Percentiles rank a stretch among this genome's conserved stretches.
Conservation (phyloP, 352 stramenopile species). For the Phytopythium ostracodes region DNA sequence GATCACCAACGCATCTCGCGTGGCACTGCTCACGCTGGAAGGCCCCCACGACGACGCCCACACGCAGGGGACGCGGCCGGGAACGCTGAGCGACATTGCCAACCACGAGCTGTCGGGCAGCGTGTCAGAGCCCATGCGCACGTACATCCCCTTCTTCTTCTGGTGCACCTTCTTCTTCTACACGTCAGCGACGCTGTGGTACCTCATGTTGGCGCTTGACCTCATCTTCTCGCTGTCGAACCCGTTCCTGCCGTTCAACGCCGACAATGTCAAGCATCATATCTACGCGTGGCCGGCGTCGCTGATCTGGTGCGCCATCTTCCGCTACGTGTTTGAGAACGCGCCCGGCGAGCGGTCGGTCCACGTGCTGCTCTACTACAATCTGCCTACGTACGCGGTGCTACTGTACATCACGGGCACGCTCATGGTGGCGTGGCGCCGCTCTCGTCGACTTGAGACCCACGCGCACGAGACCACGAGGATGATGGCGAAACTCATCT, state of each 20-base stretch:
- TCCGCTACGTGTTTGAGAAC: slow-evolving; percentile 54
- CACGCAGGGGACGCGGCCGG: slow-evolving; percentile 11
- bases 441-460: slow-evolving; percentile 65
- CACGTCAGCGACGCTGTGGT: slow-evolving; percentile 76
- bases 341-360: slow-evolving; percentile 15
- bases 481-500: slow-evolving; percentile 80
- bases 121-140: slow-evolving; percentile 20
- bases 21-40: slow-evolving; percentile 42
- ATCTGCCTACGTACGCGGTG: slow-evolving; percentile 63
- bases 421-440: slow-evolving; percentile 61
- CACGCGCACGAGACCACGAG: slow-evolving; percentile 74
- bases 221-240: slow-evolving; percentile 87
- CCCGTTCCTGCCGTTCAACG: slow-evolving; percentile 84
- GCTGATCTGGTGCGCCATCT: slow-evolving; percentile 63
- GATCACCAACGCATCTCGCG: slow-evolving; percentile 62
- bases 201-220: slow-evolving; percentile 81
- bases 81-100: slow-evolving; percentile 59
- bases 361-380: slow-evolving; percentile 64
- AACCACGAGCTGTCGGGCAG: slow-evolving; percentile 44
- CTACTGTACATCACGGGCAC: slow-evolving; percentile 61
- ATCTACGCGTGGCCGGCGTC: slow-evolving; percentile 71
- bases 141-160: slow-evolving; percentile 75
- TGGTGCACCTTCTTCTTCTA: slow-evolving; percentile 83
- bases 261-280: slow-evolving; percentile 83
- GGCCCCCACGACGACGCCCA: neutral